A percentile compares a stretch with the other conserved stretches of the same genome.
phyloP scores from a whole-genome alignment of 768 basidiomycete species.

The Hydnum rufescens region DNA sequence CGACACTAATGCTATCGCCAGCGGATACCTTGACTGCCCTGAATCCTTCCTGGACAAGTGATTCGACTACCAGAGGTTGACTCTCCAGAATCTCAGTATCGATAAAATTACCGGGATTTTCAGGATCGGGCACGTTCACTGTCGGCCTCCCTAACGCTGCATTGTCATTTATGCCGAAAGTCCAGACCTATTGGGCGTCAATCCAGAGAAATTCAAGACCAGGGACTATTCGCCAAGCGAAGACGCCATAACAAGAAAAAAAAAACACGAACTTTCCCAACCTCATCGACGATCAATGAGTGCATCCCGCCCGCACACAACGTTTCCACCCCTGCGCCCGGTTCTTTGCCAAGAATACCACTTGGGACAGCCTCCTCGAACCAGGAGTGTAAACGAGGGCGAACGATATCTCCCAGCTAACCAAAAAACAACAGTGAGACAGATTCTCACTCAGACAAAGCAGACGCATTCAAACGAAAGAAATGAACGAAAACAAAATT shows the following conservation, averaged over 20 bases:
- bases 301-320: conserved; percentile 78
- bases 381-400: conserved; percentile 58
- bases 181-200: conserved; percentile 38
- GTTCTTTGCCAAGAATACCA: conserved; percentile 33
- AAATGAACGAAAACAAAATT: neutral
- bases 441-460: neutral
- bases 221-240: neutral
- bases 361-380: conserved; percentile 54
- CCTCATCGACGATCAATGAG: conserved; percentile 73
- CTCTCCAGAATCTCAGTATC: conserved; percentile 22
- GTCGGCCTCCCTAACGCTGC: conserved; percentile 21
- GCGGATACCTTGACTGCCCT: conserved; percentile 65
- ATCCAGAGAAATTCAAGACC: neutral
- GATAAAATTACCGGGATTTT: conserved; percentile 12
- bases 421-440: neutral
- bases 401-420: conserved; percentile 45
- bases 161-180: conserved; percentile 16
- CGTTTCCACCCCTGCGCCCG: conserved; percentile 57
- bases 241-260: too few species aligned
- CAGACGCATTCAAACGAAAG: neutral
- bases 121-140: conserved; percentile 17
- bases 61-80: conserved; percentile 18
- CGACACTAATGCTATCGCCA: conserved; percentile 78
- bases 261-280: conserved; percentile 24
- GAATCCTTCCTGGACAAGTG: conserved; percentile 63